Conservation (phyloP, 148 eudicot genomes). For the Rhododendron griersonianum region DNA sequence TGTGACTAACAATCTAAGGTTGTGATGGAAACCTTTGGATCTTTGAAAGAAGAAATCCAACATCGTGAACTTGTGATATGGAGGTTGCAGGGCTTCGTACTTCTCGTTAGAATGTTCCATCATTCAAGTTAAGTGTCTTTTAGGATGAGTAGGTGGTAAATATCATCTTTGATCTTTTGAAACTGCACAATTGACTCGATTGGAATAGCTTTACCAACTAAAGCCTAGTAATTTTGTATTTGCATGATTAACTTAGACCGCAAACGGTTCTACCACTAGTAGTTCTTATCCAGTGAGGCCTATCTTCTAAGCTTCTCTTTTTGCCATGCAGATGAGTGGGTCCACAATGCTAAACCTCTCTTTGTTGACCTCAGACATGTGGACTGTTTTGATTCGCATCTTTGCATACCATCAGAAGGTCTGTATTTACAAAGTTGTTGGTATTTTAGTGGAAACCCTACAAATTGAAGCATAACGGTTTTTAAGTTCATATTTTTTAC, state of each 20-base stretch:
- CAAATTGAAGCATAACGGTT: not conserved
- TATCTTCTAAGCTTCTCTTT: not conserved
- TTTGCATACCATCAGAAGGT: conserved; percentile 82
- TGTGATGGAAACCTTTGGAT: not conserved
- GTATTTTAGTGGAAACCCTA: not conserved
- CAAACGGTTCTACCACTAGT: not conserved
- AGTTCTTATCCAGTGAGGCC: not conserved
- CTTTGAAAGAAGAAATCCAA: not conserved
- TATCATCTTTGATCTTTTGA: not conserved
- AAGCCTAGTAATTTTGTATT: not conserved
- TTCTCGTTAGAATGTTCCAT: not conserved
- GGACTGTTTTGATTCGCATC: conserved; percentile 85
- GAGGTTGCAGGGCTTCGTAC: not conserved
- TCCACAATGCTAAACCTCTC: conserved; percentile 86
- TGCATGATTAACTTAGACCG: not conserved
- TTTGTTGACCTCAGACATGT: conserved; percentile 85
- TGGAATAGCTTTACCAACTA: not conserved
- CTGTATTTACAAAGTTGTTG: not conserved
- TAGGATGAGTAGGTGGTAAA: not conserved
- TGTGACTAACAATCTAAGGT: not conserved
- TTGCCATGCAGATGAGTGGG: conserved; percentile 57
- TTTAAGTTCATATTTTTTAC: not conserved
- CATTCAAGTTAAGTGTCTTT: not conserved
- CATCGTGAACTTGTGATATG: not conserved
- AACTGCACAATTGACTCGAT: not conserved